Evolutionary conservation across 2,329 filamentous ascomycete genomes (phyloP).

Genomic region (Cryoendolithus antarcticus): DNA sequence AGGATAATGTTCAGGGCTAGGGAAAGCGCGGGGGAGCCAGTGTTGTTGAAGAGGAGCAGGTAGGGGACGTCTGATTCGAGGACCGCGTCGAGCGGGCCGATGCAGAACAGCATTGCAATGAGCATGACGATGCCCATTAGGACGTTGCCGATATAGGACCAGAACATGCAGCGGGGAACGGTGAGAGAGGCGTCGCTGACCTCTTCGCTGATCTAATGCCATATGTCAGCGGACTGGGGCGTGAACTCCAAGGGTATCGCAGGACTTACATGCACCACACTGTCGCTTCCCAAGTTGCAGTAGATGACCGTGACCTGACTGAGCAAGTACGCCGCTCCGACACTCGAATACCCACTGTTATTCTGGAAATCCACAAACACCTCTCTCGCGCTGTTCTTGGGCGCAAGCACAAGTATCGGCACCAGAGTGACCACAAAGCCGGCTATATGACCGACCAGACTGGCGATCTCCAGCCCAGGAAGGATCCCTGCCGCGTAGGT

Average conservation of each 20-base stretch:
- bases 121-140: conserved; percentile 13
- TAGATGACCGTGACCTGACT: conserved; percentile 15
- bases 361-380: conserved; percentile 19
- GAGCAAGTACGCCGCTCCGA: conserved; percentile 17
- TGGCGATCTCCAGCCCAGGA: conserved; percentile 26
- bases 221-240: too few relatives aligned
- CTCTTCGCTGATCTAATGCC: conserved; percentile 13
- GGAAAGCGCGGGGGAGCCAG: conserved; percentile 9
- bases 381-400: conserved; percentile 19
- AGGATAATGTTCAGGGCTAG: conserved; percentile 13
- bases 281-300: conserved; percentile 8
- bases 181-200: conserved; percentile 16
- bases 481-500: conserved; percentile 22
- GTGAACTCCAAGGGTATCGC: too few relatives aligned
- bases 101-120: conserved; percentile 19
- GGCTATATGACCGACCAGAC: conserved; percentile 17
- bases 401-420: conserved; percentile 18
- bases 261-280: conserved; percentile 7
- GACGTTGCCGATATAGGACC: conserved; percentile 17
- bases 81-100: conserved; percentile 16
- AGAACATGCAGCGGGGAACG: conserved; percentile 20
- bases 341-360: conserved; percentile 16
- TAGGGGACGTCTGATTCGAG: conserved; percentile 12
- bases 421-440: conserved; percentile 21
- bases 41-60: conserved; percentile 14